Percentiles rank a stretch among this genome's conserved stretches.
These are phyloP conservation scores for Boletus tomentosulus DNA, from an alignment of 768 basidiomycete species.

Conservation along the genomic window DNA sequence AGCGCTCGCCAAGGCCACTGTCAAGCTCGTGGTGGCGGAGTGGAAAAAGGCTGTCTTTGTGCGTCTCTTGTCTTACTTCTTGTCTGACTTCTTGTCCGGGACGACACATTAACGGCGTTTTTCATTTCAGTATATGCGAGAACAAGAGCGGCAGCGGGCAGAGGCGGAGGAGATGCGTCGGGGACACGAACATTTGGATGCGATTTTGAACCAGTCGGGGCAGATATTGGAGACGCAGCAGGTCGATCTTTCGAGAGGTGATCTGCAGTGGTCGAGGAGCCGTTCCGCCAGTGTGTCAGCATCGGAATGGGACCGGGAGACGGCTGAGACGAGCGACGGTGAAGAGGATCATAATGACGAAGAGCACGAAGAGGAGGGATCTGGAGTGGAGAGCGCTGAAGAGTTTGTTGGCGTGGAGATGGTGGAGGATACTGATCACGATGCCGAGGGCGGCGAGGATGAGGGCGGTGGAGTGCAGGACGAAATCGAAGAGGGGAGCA, in stretches of 20 bases:
- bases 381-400: slow-evolving; percentile 28
- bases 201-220: slow-evolving; percentile 85
- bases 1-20: slow-evolving; percentile 65
- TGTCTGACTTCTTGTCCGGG: background rate
- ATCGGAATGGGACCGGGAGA: slow-evolving; percentile 19
- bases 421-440: slow-evolving; percentile 11
- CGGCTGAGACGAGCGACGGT: slow-evolving; percentile 17
- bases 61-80: slow-evolving; percentile 28
- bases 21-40: slow-evolving; percentile 65
- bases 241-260: slow-evolving; percentile 55
- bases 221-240: slow-evolving; percentile 84
- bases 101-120: background rate
- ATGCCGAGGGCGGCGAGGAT: background rate
- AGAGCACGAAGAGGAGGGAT: slow-evolving; percentile 21
- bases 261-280: slow-evolving; percentile 46
- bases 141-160: slow-evolving; percentile 54
- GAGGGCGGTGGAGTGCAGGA: slow-evolving; percentile 20
- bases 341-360: slow-evolving; percentile 20
- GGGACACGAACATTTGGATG: slow-evolving; percentile 85
- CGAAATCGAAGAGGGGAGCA: slow-evolving; percentile 39
- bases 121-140: slow-evolving; percentile 62
- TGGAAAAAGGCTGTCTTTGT: slow-evolving; percentile 90
- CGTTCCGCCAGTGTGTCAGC: slow-evolving; percentile 51
- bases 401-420: slow-evolving; percentile 36
- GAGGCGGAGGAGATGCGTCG: slow-evolving; percentile 76